Conservation (phyloP, 2,329 filamentous ascomycete genomes). For the Phaeosphaeria sp. region DNA sequence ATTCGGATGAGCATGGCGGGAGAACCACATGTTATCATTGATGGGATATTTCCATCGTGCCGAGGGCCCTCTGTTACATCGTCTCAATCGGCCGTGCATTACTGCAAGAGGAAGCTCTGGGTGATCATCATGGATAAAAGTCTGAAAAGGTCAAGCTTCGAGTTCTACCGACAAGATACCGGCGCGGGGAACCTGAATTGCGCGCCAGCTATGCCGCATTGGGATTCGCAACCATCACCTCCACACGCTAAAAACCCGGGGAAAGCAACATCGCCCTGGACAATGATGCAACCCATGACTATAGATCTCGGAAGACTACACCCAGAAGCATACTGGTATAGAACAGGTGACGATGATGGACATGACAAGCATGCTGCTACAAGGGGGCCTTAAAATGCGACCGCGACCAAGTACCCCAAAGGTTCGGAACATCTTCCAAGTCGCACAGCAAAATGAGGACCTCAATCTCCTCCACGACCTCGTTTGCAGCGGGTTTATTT, state of each 20-base stretch:
- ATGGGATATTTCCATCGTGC: background rate
- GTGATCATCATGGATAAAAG: background rate
- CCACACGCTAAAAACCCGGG: background rate
- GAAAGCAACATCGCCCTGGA: background rate
- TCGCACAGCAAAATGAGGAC: background rate
- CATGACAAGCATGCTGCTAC: background rate
- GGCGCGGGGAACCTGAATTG: background rate
- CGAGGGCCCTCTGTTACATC: background rate
- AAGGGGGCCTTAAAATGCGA: background rate
- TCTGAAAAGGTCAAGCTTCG: background rate
- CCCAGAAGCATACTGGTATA: background rate
- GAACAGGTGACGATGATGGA: background rate
- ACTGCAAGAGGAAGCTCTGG: background rate
- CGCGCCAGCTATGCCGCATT: background rate
- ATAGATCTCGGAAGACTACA: background rate
- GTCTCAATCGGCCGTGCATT: background rate
- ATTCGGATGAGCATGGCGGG: background rate
- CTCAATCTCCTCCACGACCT: background rate
- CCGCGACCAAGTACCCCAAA: background rate
- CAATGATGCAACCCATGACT: no score
- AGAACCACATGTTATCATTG: background rate
- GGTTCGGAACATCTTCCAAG: background rate
- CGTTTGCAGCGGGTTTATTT: background rate
- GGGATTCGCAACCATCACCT: background rate
- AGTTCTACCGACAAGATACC: background rate